These are phyloP conservation scores for Cornus florida DNA, from an alignment of 148 eudicot genomes.

Conservation along the genomic window DNA sequence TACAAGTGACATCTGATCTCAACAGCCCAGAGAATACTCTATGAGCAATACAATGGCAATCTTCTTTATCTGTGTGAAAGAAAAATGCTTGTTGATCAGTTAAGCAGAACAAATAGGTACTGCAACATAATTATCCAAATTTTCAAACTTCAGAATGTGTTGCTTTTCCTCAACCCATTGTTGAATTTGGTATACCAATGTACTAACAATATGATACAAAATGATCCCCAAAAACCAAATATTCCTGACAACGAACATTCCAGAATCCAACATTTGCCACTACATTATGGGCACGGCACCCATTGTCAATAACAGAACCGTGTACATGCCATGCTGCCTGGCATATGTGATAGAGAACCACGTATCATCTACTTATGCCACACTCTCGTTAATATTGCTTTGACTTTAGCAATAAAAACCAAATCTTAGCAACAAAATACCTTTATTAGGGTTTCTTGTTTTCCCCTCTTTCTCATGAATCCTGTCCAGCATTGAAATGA, in stretches of 20 bases:
- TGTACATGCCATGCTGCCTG: too few species aligned
- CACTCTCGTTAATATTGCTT: neutral
- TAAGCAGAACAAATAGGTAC: neutral
- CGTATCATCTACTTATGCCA: neutral
- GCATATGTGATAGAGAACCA: neutral
- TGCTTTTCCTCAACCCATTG: too few species aligned
- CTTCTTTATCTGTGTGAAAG: constrained; percentile 46
- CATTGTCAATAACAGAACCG: too few species aligned
- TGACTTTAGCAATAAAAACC: neutral
- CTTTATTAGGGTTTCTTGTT: constrained; percentile 35
- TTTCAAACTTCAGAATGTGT: too few species aligned
- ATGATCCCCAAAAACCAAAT: neutral
- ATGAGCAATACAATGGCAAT: constrained; percentile 73
- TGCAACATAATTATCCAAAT: neutral
- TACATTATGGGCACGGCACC: too few species aligned
- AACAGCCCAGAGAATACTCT: constrained; percentile 62
- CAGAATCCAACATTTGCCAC: too few species aligned
- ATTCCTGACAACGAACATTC: neutral
- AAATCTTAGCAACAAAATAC: constrained; percentile 13
- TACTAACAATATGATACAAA: neutral
- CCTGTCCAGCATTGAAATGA: constrained; percentile 62
- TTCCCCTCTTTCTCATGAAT: constrained; percentile 65
- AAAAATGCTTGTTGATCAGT: constrained; percentile 12
- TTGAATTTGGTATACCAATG: too few species aligned
- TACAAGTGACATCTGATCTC: constrained; percentile 68